These are phyloP conservation scores for Ustilago sp. DNA, from an alignment of 1,284 basidiomycete species.

Conservation along the genomic window DNA sequence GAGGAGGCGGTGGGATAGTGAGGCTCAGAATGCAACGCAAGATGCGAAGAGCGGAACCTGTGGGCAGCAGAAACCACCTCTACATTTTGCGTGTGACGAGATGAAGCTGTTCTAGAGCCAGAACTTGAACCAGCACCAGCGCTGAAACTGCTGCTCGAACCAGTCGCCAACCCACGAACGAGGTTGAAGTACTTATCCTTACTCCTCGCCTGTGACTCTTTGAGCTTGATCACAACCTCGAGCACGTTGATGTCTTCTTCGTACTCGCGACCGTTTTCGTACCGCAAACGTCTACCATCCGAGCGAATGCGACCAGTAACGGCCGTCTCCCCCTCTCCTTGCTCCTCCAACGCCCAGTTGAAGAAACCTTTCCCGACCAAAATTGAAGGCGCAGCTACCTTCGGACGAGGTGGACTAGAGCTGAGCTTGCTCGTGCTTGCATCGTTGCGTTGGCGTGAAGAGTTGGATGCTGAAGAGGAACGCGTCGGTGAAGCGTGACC, in stretches of 20 bases:
- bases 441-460: conserved; percentile 31
- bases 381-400: conserved; percentile 41
- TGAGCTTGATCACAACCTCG: conserved; percentile 64
- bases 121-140: conserved; percentile 16
- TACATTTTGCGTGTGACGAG: conserved; percentile 11
- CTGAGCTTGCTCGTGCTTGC: conserved; percentile 39
- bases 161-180: conserved; percentile 49
- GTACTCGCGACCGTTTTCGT: conserved; percentile 60
- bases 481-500: conserved; percentile 22
- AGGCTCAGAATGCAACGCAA: conserved; percentile 44
- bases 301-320: conserved; percentile 63
- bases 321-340: conserved; percentile 63
- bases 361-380: conserved; percentile 67
- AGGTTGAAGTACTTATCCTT: conserved; percentile 62
- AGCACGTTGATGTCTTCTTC: conserved; percentile 58
- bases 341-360: conserved; percentile 61
- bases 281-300: conserved; percentile 46
- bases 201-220: conserved; percentile 59
- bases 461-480: conserved; percentile 21
- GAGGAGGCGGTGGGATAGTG: conserved; percentile 40
- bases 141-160: conserved; percentile 36
- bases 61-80: conserved; percentile 21
- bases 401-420: conserved; percentile 33
- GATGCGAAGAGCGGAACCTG: conserved; percentile 27
- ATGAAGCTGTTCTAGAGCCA: conserved; percentile 9